Conservation (phyloP, 164 flowering plant genomes). For the Magnolia officinalis region DNA sequence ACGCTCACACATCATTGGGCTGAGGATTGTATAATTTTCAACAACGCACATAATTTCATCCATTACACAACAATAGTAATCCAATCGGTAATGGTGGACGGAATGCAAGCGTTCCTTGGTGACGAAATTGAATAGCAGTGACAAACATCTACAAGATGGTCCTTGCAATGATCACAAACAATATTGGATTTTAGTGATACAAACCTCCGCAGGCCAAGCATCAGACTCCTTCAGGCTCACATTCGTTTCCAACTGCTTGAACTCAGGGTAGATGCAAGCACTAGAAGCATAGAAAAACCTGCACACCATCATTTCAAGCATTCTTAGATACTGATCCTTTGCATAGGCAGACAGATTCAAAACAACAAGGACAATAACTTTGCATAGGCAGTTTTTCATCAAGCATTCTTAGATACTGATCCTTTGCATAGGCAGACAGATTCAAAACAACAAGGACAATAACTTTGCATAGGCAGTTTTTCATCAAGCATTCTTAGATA, state of each 20-base stretch:
- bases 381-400: too few relatives aligned
- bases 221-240: constrained; percentile 99
- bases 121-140: neutral
- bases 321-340: constrained; percentile 2
- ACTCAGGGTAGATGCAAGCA: constrained; percentile 98
- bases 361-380: neutral
- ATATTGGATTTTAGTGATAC: neutral
- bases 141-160: neutral
- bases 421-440: too few relatives aligned
- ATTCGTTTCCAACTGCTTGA: constrained; percentile 96
- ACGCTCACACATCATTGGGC: too few relatives aligned
- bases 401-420: too few relatives aligned
- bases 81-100: neutral
- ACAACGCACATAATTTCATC: neutral
- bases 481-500: too few relatives aligned
- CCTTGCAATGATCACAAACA: neutral
- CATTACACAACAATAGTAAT: neutral
- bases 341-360: neutral
- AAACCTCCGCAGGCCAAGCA: constrained; percentile 99
- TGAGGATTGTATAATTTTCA: neutral
- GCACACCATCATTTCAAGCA: constrained; percentile 14
- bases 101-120: neutral
- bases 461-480: too few relatives aligned
- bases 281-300: constrained; percentile 98
- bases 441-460: too few relatives aligned